Evolutionary conservation across 1,284 basidiomycete genomes (phyloP).

Genomic region (Ceratobasidium sp.): DNA sequence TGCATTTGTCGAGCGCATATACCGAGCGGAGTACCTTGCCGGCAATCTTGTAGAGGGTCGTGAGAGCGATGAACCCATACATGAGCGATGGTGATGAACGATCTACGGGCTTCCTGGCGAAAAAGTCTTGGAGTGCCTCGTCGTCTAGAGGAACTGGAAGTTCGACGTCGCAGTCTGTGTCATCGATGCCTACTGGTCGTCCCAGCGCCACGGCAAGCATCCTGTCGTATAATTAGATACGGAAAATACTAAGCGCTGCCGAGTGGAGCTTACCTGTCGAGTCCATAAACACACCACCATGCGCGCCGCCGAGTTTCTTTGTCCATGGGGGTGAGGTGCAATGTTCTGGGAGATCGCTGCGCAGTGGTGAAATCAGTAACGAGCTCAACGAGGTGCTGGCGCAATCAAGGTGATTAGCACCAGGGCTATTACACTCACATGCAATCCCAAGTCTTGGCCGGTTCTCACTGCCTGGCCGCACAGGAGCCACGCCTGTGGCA

Average conservation of each 20-base stretch:
- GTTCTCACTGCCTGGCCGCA: slow-evolving; percentile 84
- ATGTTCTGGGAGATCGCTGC: slow-evolving; percentile 78
- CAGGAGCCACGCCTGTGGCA: slow-evolving; percentile 88
- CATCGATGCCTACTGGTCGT: slow-evolving; percentile 77
- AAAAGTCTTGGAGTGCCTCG: slow-evolving; percentile 72
- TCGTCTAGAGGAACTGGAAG: slow-evolving; percentile 81
- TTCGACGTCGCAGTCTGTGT: slow-evolving; percentile 80
- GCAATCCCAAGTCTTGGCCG: slow-evolving; percentile 85
- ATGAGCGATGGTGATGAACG: slow-evolving; percentile 65
- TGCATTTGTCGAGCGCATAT: slow-evolving; percentile 65
- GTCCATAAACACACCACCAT: slow-evolving; percentile 88
- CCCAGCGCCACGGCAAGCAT: slow-evolving; percentile 87
- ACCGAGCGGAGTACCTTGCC: slow-evolving; percentile 78
- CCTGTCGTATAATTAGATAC: slow-evolving; percentile 51
- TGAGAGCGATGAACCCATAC: slow-evolving; percentile 77
- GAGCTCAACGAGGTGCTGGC: slow-evolving; percentile 29
- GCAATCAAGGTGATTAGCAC: slow-evolving; percentile 36
- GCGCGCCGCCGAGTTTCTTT: slow-evolving; percentile 86
- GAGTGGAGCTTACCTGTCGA: slow-evolving; percentile 57
- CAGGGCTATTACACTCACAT: slow-evolving; percentile 63
- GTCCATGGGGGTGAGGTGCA: slow-evolving; percentile 69
- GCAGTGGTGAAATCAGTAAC: slow-evolving; percentile 3
- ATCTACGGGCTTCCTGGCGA: slow-evolving; percentile 49
- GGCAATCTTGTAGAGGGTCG: slow-evolving; percentile 78
- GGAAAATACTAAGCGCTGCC: background rate